Evolutionary conservation across 805 yeast genomes (phyloP).

Genomic region (Starmerella floris): DNA sequence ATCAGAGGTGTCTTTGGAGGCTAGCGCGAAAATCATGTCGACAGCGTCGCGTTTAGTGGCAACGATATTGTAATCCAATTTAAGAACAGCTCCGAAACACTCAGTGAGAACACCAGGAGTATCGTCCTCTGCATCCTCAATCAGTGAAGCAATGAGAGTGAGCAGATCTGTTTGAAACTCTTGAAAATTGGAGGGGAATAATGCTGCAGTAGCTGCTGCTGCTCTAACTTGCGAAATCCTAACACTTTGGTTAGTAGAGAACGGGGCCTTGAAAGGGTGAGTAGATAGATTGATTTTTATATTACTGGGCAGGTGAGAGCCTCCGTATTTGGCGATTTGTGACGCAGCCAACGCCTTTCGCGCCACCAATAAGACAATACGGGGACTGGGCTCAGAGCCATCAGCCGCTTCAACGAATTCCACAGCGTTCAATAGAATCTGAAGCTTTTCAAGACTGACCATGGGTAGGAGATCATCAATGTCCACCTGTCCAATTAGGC

Average conservation of each 20-base stretch:
- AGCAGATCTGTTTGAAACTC: slow-evolving; percentile 25
- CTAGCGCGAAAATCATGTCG: slow-evolving; percentile 46
- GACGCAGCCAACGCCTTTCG: slow-evolving; percentile 20
- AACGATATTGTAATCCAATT: slow-evolving; percentile 32
- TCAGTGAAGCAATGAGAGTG: slow-evolving; percentile 33
- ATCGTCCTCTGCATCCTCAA: slow-evolving; percentile 62
- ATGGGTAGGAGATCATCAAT: slow-evolving; percentile 9
- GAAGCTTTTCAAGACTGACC: slow-evolving; percentile 4
- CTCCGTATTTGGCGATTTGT: slow-evolving; percentile 18
- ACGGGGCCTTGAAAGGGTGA: slow-evolving; percentile 8
- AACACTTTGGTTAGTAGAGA: slow-evolving; percentile 7
- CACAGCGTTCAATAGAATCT: slow-evolving; percentile 5
- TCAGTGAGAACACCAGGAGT: slow-evolving; percentile 63
- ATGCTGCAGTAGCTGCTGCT: slow-evolving; percentile 8
- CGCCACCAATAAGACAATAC: slow-evolving; percentile 12
- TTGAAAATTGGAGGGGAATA: slow-evolving; percentile 17
- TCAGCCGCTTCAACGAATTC: slow-evolving; percentile 4
- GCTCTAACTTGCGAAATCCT: slow-evolving; percentile 13
- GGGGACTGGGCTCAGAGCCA: not conserved
- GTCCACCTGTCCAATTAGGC: slow-evolving; percentile 16
- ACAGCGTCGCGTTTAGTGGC: slow-evolving; percentile 31
- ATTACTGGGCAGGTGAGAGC: slow-evolving; percentile 8
- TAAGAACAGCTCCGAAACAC: slow-evolving; percentile 45
- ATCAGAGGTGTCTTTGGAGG: slow-evolving; percentile 63
- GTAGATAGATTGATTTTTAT: slow-evolving; percentile 14